Conservation (phyloP, 371 early-diverging fungal species). For the Apophysomyces trapeziformis region DNA sequence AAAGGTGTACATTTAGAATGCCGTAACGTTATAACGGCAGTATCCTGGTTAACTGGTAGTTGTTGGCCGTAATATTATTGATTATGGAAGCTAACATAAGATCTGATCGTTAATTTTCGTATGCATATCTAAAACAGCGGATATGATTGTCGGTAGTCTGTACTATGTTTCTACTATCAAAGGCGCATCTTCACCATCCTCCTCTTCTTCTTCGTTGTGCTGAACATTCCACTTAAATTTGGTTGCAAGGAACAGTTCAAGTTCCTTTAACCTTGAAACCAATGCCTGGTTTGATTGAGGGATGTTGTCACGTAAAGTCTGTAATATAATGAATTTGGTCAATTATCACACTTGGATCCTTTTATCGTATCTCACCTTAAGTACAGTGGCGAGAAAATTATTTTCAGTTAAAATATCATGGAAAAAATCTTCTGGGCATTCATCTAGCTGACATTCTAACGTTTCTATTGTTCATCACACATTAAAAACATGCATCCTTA, state of each 20-base stretch:
- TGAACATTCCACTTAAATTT: conserved; percentile 57
- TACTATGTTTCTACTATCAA: conserved; percentile 52
- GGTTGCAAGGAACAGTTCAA: conserved; percentile 43
- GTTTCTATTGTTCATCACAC: conserved; percentile 36
- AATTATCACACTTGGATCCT: not conserved
- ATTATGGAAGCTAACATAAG: conserved; percentile 24
- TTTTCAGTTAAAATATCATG: conserved; percentile 71
- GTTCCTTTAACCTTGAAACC: conserved; percentile 28
- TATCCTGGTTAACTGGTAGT: no score
- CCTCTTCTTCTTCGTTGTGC: conserved; percentile 34
- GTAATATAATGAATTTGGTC: not conserved
- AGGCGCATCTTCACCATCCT: conserved; percentile 65
- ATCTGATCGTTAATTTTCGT: conserved; percentile 28
- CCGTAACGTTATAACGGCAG: conserved; percentile 15
- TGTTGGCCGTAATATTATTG: not conserved
- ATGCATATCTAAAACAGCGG: conserved; percentile 15
- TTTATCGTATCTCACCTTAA: conserved; percentile 46
- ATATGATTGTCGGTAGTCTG: conserved; percentile 11
- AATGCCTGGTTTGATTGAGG: conserved; percentile 27
- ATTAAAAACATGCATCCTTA: no score
- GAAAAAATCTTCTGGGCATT: conserved; percentile 86
- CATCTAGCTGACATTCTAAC: conserved; percentile 67
- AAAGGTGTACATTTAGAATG: not conserved
- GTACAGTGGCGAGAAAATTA: conserved; percentile 65
- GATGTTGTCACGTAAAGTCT: conserved; percentile 47